phyloP scores from a whole-genome alignment of 2,329 filamentous ascomycete genomes.

The Grosmannia serpens region DNA sequence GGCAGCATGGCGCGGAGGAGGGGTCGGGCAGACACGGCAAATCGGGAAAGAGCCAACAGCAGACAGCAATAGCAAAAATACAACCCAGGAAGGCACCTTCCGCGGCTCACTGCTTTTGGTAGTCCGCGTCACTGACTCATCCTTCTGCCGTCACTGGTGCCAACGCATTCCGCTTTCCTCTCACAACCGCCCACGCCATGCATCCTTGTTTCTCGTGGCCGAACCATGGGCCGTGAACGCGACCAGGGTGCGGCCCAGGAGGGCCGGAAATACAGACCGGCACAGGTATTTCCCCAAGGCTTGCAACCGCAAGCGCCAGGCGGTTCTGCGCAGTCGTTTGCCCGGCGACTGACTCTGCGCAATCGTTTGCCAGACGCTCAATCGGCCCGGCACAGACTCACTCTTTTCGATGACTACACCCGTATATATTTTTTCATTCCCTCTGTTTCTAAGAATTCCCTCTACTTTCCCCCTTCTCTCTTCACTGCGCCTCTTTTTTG shows the following conservation, averaged over 20 bases:
- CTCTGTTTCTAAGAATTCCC: too few relatives aligned
- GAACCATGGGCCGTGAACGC: background rate
- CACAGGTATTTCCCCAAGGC: background rate
- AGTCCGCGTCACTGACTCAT: background rate
- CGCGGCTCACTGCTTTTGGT: background rate
- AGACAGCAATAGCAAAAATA: background rate
- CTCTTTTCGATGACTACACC: background rate
- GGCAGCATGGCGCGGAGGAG: background rate
- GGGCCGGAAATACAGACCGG: background rate
- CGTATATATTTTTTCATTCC: background rate
- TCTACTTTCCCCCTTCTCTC: too few relatives aligned
- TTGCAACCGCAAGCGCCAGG: background rate
- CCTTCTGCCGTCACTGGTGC: background rate
- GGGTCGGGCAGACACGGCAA: background rate
- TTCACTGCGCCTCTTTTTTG: background rate
- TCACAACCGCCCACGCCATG: background rate
- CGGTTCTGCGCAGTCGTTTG: background rate
- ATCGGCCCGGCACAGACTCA: background rate
- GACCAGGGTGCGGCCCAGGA: background rate
- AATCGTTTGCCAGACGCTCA: background rate
- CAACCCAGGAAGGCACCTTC: background rate
- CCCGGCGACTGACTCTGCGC: background rate
- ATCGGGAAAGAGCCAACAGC: background rate
- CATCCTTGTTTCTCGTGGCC: background rate
- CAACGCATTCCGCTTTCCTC: background rate